Percentiles rank a stretch among this genome's conserved stretches.
Evolutionary conservation across 1,139 yeast species (phyloP).

Genomic region (Candida freyschussii): DNA sequence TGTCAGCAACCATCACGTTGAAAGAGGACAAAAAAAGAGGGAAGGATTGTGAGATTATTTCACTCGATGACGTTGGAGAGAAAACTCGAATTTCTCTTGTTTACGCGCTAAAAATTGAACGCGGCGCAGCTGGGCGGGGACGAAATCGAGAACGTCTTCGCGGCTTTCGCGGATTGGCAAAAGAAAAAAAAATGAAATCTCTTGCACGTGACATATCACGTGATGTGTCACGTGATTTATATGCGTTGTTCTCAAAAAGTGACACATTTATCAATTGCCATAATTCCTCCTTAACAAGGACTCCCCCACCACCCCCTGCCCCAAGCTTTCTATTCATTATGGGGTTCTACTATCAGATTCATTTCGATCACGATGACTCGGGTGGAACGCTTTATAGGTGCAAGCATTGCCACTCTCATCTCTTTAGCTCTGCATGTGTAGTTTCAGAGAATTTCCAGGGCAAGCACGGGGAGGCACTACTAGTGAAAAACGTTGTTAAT

Average conservation of each 20-base stretch:
- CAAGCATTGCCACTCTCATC: conserved; percentile 17
- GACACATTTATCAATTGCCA: too few relatives aligned
- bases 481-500: conserved; percentile 35
- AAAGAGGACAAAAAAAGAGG: not conserved
- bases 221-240: too few relatives aligned
- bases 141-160: too few relatives aligned
- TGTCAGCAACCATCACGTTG: conserved; percentile 50
- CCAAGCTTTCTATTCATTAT: too few relatives aligned
- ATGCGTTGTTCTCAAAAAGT: too few relatives aligned
- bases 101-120: conserved; percentile 1
- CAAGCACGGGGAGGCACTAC: conserved; percentile 35
- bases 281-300: too few relatives aligned
- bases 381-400: conserved; percentile 20
- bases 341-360: conserved; percentile 19
- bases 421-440: conserved; percentile 19
- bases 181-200: too few relatives aligned
- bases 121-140: conserved; percentile 2
- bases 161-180: too few relatives aligned
- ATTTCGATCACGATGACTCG: conserved; percentile 14
- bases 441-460: conserved; percentile 33
- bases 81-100: too few relatives aligned
- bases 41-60: not conserved
- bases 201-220: too few relatives aligned
- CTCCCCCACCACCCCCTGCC: too few relatives aligned
- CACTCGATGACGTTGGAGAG: too few relatives aligned